Evolutionary conservation across 805 yeast genomes (phyloP).

Genomic region (Jamesozyma piceae): DNA sequence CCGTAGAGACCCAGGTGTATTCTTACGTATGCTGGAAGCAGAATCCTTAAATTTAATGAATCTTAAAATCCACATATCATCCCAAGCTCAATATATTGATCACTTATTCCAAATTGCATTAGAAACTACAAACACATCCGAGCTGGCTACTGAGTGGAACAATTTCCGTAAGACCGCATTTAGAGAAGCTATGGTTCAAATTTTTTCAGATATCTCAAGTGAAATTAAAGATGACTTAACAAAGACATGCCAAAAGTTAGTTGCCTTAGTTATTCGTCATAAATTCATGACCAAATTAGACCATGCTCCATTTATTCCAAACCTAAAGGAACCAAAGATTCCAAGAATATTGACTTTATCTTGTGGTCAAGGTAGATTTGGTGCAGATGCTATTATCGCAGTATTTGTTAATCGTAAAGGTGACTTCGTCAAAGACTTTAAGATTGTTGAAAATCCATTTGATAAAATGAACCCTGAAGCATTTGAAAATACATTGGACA

Average conservation of each 20-base stretch:
- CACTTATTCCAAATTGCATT: conserved; percentile 44
- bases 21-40: conserved; percentile 85
- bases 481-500: conserved; percentile 56
- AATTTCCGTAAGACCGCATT: conserved; percentile 58
- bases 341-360: conserved; percentile 79
- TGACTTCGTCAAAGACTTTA: conserved; percentile 62
- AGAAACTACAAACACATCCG: conserved; percentile 72
- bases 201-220: conserved; percentile 57
- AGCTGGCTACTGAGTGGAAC: conserved; percentile 74
- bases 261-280: conserved; percentile 62
- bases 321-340: conserved; percentile 68
- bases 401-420: conserved; percentile 73
- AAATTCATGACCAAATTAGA: conserved; percentile 64
- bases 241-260: conserved; percentile 60
- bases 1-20: conserved; percentile 65
- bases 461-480: conserved; percentile 41
- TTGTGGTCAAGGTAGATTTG: conserved; percentile 75
- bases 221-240: conserved; percentile 78
- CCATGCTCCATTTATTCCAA: conserved; percentile 89
- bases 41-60: conserved; percentile 67
- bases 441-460: conserved; percentile 64
- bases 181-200: conserved; percentile 54
- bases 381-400: conserved; percentile 79
- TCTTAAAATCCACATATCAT: conserved; percentile 46
- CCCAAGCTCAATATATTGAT: conserved; percentile 33